A percentile compares a stretch with the other conserved stretches of the same genome.
phyloP scores from a whole-genome alignment of 2,329 filamentous ascomycete species.

The Exophiala bonariae region DNA sequence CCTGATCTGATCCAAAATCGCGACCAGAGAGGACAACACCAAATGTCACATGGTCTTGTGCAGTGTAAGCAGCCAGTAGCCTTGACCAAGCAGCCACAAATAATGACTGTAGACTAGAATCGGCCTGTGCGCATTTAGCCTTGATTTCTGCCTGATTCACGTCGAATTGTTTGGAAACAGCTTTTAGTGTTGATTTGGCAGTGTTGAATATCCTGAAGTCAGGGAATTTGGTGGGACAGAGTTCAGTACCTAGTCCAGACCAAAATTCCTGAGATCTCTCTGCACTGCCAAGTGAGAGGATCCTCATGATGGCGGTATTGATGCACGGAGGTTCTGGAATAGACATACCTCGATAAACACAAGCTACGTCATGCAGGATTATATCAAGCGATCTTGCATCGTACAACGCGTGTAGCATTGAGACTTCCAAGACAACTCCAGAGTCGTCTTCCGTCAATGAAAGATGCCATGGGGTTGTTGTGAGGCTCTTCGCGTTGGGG shows the following conservation, averaged over 20 bases:
- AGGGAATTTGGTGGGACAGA: conserved; percentile 71
- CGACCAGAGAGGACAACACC: conserved; percentile 79
- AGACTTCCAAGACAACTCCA: conserved; percentile 45
- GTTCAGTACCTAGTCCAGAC: conserved; percentile 53
- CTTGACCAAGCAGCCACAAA: conserved; percentile 78
- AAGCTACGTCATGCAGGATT: conserved; percentile 62
- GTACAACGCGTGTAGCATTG: conserved; percentile 79
- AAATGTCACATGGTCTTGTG: conserved; percentile 72
- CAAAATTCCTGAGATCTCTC: conserved; percentile 58
- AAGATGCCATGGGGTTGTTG: conserved; percentile 59
- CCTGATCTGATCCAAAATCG: conserved; percentile 57
- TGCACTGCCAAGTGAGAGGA: conserved; percentile 35
- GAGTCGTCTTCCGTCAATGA: conserved; percentile 42
- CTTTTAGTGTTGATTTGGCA: conserved; percentile 34
- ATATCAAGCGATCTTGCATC: conserved; percentile 73
- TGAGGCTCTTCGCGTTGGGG: conserved; percentile 1
- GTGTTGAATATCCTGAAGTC: conserved; percentile 65
- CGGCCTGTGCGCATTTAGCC: conserved; percentile 53
- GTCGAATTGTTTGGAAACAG: conserved; percentile 38
- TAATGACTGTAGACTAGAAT: conserved; percentile 74
- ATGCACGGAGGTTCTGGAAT: conserved; percentile 34
- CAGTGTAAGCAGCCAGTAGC: conserved; percentile 73
- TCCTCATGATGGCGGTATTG: conserved; percentile 44
- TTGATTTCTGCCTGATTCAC: conserved; percentile 52
- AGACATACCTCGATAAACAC: conserved; percentile 35